Base-by-base conservation (phyloP, 306 rosid species). In the Biancaea sappan region DNA sequence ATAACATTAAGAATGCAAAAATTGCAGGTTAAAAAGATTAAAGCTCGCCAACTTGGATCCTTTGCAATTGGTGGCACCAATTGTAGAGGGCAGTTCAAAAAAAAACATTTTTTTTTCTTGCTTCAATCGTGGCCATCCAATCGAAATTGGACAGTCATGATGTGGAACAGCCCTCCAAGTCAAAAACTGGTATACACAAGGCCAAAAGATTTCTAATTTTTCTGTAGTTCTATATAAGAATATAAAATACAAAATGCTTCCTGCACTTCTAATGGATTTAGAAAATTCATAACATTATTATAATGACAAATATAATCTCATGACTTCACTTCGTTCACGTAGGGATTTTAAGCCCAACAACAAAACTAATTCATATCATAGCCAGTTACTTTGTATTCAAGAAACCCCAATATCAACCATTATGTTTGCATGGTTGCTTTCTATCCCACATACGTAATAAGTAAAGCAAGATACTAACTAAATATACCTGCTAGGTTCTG, bases 401-500 rank as follows among this genome's bases (percentile, higher is more conserved):
- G 15, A 4, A 15, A 65, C 25, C 51, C 21, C 40, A 66, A 66
- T 15, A 26, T 26, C 71, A 26, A 12, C 4, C 16, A 44, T 4
- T 19, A 18, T 8, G 40, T 21, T 50, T 51, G 50, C 62, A 19
- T 19, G 50, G 29, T 47, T 12, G 8, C 13, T 50, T 13, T 6
- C 22, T 35, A 51, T 63, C 28, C 26, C 32, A 38, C 32, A 38
- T 29, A 0, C 29, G 12, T 68, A 50, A 24, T 12, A 51, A 19
- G 34, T 34, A 48, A 24, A 69, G 34, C 34, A 35, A 34, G 5
- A 18, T 5, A 22, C n/a, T 62, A 74, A 35, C 52, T 16, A 2
- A 24, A 62, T 58, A 28, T 89, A 86, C 94, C 94, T 40, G 86
- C 88, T 38, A 89, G 86, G 68, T 89, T 86, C 70, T 84, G 89